These are phyloP conservation scores for Punica granatum DNA, from an alignment of 345 rosid species.

Conservation along the genomic window DNA sequence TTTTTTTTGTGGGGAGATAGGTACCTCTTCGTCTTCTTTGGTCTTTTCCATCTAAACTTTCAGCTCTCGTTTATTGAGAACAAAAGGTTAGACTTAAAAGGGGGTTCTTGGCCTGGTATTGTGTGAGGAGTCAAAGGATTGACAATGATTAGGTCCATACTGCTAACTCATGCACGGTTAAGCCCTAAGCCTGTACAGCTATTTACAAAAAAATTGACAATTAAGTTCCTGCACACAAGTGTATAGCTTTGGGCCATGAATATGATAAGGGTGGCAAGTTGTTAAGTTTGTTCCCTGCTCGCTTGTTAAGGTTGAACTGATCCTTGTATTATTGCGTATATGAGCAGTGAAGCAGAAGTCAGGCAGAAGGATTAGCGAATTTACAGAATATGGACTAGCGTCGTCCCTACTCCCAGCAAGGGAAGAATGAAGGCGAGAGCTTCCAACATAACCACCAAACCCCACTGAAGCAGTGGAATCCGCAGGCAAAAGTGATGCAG, in stretches of 20 bases:
- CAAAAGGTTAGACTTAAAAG: background rate
- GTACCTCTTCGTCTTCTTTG: background rate
- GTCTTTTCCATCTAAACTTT: background rate
- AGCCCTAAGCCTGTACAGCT: background rate
- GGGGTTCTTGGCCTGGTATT: too few relatives aligned
- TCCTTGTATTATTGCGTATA: too few relatives aligned
- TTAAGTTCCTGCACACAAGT: too few relatives aligned
- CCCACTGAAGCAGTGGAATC: conserved; percentile 60
- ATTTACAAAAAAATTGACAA: background rate
- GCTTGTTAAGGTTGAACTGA: background rate
- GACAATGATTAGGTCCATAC: background rate
- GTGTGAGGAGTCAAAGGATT: background rate
- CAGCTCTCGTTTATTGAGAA: background rate
- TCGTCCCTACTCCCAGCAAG: conserved; percentile 28
- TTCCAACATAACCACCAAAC: conserved; percentile 85
- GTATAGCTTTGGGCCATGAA: too few relatives aligned
- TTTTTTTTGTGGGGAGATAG: too few relatives aligned
- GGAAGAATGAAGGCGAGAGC: conserved; percentile 65
- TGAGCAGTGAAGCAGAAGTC: background rate
- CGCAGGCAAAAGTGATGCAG: conserved; percentile 70
- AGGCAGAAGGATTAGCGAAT: conserved; percentile 3
- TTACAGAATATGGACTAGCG: conserved; percentile 36
- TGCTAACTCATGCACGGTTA: background rate
- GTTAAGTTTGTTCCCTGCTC: background rate
- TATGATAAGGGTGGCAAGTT: background rate